Evolutionary conservation across 1,139 yeast species (phyloP), one percentile per base, ranked within the genome.

Genomic region (Pneumocystis murina): DNA sequence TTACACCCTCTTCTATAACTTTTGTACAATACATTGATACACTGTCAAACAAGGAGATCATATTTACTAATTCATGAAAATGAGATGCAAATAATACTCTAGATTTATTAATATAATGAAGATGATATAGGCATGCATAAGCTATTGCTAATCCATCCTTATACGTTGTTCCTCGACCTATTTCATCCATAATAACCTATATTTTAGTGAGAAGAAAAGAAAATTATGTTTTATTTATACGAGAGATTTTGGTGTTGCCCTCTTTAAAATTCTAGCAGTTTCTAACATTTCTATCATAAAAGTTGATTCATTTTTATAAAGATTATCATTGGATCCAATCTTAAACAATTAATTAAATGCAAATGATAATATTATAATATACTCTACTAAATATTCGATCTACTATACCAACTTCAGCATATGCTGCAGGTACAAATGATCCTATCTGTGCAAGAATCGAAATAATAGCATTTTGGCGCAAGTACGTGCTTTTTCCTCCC

Each of bases 281-380:
- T 92, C 98, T n/a, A 88, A 82, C 97, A 92, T 91, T 70, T 92
- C 97, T 17, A 91, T 96, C 97, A 92, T 90, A 71, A 92, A 92
- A 0, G 98, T 91, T 68, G 96, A 87, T 74, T 90, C 80, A 68
- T 91, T 94, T 66, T 88, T 83, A 71, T 80, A 89, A 48, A 92
- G 76, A 71, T 91, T 96, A 74, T 92, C 98, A 0, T 94, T 88
- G 0, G 97, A 90, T 0, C 97, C 97, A 36, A 87, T 85, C 67
- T 39, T 36, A 41, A 48, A 20, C 16, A 62, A 28, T 55, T 63
- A 59, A 61, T 60, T 20, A 14, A 14, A 8, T 10, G n/a, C 20
- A 61, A 35, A 16, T 24, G n/a, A 24, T 38, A 39, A 38, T 59
- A 57, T 35, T 61, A 20, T 38, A 58, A 58, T 20, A 58, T 0